Percentiles rank a stretch among this genome's conserved stretches.
phyloP scores from a whole-genome alignment of 495 filamentous ascomycete species.

The Xylaria bambusicola region DNA sequence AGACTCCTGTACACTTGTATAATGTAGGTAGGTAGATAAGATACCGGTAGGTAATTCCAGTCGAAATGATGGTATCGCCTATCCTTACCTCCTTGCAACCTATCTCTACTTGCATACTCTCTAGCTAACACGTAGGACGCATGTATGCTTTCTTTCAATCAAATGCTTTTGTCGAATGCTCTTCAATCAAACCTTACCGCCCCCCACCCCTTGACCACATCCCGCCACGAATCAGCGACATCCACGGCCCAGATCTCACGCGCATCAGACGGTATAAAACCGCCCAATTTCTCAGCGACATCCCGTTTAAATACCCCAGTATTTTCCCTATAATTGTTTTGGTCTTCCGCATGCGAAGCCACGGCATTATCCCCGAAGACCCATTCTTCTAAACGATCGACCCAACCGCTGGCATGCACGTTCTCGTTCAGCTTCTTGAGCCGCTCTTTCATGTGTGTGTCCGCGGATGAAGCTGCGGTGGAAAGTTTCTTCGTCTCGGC shows the following conservation, averaged over 20 bases:
- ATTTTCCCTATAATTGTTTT: too few species aligned
- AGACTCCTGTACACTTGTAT: too few species aligned
- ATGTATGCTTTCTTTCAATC: too few species aligned
- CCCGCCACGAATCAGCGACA: conserved; percentile 27
- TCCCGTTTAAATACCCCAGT: conserved; percentile 16
- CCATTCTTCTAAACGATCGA: conserved; percentile 34
- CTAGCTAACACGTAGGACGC: too few species aligned
- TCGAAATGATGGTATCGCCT: too few species aligned
- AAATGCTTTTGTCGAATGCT: too few species aligned
- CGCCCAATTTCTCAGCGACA: background rate
- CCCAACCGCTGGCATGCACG: conserved; percentile 42
- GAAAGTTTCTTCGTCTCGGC: conserved; percentile 41
- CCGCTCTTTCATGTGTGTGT: conserved; percentile 34
- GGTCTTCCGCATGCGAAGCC: background rate
- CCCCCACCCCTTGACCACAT: conserved; percentile 27
- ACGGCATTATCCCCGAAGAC: conserved; percentile 20
- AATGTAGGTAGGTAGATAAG: too few species aligned
- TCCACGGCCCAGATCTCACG: conserved; percentile 25
- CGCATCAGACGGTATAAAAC: conserved; percentile 12
- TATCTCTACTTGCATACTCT: too few species aligned
- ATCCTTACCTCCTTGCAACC: too few species aligned
- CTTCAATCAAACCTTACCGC: conserved; percentile 27
- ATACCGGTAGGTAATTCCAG: too few species aligned
- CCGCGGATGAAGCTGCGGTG: conserved; percentile 26
- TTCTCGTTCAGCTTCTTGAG: conserved; percentile 35